Conservation (phyloP, 148 eudicot genomes). For the Rhododendron williamsianum region DNA sequence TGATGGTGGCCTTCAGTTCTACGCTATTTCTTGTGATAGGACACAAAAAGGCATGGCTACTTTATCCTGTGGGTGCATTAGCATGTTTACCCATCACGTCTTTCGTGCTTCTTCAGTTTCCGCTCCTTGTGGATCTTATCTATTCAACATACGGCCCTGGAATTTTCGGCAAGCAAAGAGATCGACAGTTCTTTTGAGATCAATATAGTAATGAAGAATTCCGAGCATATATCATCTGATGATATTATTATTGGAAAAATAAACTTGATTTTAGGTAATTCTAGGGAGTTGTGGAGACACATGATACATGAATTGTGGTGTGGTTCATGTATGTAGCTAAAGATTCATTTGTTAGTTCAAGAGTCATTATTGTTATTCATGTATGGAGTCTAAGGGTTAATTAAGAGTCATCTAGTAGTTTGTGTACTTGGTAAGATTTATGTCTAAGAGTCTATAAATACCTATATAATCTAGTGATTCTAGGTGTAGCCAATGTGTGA, state of each 20-base stretch:
- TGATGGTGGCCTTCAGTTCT: neutral
- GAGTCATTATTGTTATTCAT: no score
- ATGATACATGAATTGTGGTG: no score
- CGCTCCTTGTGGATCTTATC: neutral
- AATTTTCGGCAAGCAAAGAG: neutral
- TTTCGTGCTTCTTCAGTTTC: neutral
- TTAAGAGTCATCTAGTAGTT: no score
- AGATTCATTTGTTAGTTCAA: no score
- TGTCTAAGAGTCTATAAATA: no score
- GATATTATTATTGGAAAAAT: neutral
- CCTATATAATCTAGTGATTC: no score
- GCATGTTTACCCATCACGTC: neutral
- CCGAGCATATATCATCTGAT: neutral
- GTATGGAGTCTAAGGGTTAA: no score
- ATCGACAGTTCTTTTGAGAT: neutral
- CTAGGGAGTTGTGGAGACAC: no score
- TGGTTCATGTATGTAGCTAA: no score
- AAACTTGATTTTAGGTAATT: no score
- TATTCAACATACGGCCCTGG: neutral
- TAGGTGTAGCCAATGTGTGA: no score
- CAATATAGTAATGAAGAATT: neutral
- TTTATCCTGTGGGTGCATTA: neutral
- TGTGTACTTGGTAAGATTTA: no score
- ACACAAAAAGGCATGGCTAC: neutral
- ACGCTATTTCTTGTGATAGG: neutral